phyloP scores from a whole-genome alignment of 2,329 filamentous ascomycete genomes.

The Sphaerostilbella broomeana region DNA sequence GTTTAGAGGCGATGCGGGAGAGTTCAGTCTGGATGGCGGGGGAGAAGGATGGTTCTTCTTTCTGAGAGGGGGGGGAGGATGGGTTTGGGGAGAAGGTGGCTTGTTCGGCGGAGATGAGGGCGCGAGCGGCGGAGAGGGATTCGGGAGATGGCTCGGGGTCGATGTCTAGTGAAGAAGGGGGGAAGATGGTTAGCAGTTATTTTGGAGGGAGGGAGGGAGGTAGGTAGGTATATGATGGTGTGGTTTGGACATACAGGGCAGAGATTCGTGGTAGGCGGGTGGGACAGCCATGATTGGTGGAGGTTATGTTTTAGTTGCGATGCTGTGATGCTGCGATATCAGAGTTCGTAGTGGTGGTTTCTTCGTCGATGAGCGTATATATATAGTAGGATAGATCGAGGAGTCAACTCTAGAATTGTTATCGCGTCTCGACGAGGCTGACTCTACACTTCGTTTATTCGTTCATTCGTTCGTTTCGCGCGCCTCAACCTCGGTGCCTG shows the following conservation, averaged over 20 bases:
- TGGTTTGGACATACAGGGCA: conserved; percentile 78
- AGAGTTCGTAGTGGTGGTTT: too few relatives aligned
- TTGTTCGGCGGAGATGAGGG: conserved; percentile 64
- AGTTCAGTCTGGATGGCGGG: conserved; percentile 63
- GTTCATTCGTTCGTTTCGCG: too few relatives aligned
- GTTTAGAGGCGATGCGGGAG: conserved; percentile 48
- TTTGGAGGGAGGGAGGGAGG: conserved; percentile 13
- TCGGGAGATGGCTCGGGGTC: conserved; percentile 62
- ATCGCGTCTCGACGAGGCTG: too few relatives aligned
- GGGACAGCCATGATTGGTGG: conserved; percentile 24
- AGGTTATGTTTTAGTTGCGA: neutral
- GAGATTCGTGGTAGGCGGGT: conserved; percentile 61
- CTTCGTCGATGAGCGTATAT: too few relatives aligned
- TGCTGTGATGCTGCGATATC: too few relatives aligned
- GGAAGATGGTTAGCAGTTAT: conserved; percentile 6
- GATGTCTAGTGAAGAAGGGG: conserved; percentile 55
- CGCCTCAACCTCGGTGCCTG: too few relatives aligned
- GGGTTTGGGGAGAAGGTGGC: conserved; percentile 32
- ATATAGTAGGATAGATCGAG: too few relatives aligned
- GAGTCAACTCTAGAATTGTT: too few relatives aligned
- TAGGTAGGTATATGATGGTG: conserved; percentile 11
- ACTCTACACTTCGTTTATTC: too few relatives aligned
- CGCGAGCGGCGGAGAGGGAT: conserved; percentile 59
- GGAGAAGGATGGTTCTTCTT: conserved; percentile 52
- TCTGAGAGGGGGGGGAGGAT: conserved; percentile 38